These are phyloP conservation scores for Paulownia fortunei DNA, from an alignment of 257 asterid genomes.

Conservation along the genomic window DNA sequence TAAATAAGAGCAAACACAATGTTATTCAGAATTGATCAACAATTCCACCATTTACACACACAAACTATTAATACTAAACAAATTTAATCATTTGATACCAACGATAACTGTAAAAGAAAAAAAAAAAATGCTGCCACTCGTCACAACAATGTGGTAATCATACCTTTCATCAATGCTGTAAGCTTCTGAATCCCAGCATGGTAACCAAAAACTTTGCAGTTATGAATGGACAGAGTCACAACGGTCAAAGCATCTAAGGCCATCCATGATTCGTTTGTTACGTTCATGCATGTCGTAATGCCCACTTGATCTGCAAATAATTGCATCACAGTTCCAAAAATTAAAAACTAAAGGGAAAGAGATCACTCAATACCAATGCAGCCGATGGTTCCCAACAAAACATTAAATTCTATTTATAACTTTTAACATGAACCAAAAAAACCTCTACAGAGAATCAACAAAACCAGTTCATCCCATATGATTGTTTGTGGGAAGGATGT, in stretches of 20 bases:
- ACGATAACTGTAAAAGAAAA: conserved; percentile 21
- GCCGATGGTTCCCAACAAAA: not conserved
- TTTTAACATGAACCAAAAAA: conserved; percentile 4
- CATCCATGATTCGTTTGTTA: conserved; percentile 72
- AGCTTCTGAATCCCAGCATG: conserved; percentile 90
- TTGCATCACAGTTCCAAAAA: conserved; percentile 29
- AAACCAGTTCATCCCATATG: not conserved
- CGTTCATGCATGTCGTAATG: conserved; percentile 46
- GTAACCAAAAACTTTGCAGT: conserved; percentile 84
- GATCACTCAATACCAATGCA: conserved; percentile 11
- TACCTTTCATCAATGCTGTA: conserved; percentile 94
- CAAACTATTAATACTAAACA: conserved; percentile 4
- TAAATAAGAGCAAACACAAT: not conserved
- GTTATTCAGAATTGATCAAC: conserved; percentile 2
- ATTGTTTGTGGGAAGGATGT: not conserved
- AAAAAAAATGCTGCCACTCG: conserved; percentile 10
- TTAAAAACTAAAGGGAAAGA: conserved; percentile 16
- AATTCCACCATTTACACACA: conserved; percentile 17
- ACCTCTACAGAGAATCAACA: not conserved
- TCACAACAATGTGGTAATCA: conserved; percentile 11
- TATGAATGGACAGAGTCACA: conserved; percentile 83
- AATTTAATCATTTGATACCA: conserved; percentile 3
- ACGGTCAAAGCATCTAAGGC: conserved; percentile 80
- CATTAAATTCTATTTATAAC: not conserved
- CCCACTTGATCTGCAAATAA: conserved; percentile 60